phyloP scores from a whole-genome alignment of 805 yeast genomes.

The Starmerella vaccinii region DNA sequence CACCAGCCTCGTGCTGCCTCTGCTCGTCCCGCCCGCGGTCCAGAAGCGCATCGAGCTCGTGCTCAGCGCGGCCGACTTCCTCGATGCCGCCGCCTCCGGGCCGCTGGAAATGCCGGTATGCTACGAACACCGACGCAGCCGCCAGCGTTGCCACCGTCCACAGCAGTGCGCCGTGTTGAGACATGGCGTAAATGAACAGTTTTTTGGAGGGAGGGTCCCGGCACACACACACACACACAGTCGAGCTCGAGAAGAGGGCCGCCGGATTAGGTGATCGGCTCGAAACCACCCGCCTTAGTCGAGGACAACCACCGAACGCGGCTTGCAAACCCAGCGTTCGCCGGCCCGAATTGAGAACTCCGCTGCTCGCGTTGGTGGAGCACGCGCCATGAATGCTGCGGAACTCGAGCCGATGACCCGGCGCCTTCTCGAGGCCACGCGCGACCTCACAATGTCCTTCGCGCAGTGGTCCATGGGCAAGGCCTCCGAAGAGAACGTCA shows the following conservation, averaged over 20 bases:
- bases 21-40: not conserved
- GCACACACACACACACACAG: too few species aligned
- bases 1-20: not conserved
- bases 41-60: not conserved
- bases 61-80: constrained; percentile 12
- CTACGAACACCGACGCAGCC: not conserved
- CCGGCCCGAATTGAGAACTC: not conserved
- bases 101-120: not conserved
- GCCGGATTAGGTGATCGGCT: constrained; percentile 1
- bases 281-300: not conserved
- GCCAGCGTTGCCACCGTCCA: constrained; percentile 1
- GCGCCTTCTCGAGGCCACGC: constrained; percentile 78
- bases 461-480: constrained; percentile 81
- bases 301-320: not conserved
- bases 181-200: too few species aligned
- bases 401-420: constrained; percentile 36
- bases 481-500: constrained; percentile 75
- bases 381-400: constrained; percentile 11
- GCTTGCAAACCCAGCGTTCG: not conserved
- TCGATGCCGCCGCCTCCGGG: not conserved
- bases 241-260: too few species aligned
- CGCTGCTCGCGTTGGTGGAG: not conserved
- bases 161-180: not conserved
- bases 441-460: constrained; percentile 60
- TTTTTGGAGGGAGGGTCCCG: too few species aligned